These are phyloP conservation scores for Pochonia chlamydosporia DNA, from an alignment of 2,329 filamentous ascomycete species.

Conservation along the genomic window DNA sequence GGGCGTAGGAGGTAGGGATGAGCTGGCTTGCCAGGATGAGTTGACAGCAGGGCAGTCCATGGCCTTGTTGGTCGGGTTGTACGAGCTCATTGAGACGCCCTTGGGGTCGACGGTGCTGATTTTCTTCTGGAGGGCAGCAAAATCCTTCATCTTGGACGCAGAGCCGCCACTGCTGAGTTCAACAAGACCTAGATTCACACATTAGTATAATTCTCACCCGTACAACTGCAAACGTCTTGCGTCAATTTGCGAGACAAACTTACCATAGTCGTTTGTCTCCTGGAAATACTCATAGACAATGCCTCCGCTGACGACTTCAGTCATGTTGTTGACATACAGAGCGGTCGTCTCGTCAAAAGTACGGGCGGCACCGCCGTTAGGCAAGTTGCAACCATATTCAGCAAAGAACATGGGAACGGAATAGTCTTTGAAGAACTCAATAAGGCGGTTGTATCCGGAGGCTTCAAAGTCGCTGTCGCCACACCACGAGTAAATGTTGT, in stretches of 20 bases:
- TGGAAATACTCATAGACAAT: slow-evolving; percentile 99
- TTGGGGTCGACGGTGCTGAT: slow-evolving; percentile 63
- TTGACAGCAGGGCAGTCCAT: slow-evolving; percentile 64
- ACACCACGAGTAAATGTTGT: slow-evolving; percentile 99
- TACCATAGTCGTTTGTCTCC: slow-evolving; percentile 82
- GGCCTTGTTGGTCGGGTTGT: slow-evolving; percentile 70
- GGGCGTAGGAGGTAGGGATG: slow-evolving; percentile 73
- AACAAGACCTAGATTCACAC: slow-evolving; percentile 52
- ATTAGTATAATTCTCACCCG: not conserved
- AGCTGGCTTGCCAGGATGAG: slow-evolving; percentile 57
- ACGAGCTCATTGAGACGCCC: slow-evolving; percentile 59
- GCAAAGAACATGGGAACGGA: slow-evolving; percentile 96
- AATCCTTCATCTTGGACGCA: slow-evolving; percentile 68
- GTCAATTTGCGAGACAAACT: too few relatives aligned
- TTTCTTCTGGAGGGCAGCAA: slow-evolving; percentile 62
- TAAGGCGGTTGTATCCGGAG: slow-evolving; percentile 79
- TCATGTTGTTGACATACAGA: slow-evolving; percentile 79
- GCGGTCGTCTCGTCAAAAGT: slow-evolving; percentile 79
- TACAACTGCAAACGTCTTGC: not conserved
- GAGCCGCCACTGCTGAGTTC: slow-evolving; percentile 44
- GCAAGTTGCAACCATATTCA: slow-evolving; percentile 91
- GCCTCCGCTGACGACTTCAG: slow-evolving; percentile 81
- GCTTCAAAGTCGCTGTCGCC: slow-evolving; percentile 69
- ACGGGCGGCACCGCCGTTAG: slow-evolving; percentile 58
- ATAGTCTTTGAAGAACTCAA: slow-evolving; percentile 81